These are phyloP conservation scores for Didymellaceae sp. DNA, from an alignment of 2,329 filamentous ascomycete species.

Conservation along the genomic window DNA sequence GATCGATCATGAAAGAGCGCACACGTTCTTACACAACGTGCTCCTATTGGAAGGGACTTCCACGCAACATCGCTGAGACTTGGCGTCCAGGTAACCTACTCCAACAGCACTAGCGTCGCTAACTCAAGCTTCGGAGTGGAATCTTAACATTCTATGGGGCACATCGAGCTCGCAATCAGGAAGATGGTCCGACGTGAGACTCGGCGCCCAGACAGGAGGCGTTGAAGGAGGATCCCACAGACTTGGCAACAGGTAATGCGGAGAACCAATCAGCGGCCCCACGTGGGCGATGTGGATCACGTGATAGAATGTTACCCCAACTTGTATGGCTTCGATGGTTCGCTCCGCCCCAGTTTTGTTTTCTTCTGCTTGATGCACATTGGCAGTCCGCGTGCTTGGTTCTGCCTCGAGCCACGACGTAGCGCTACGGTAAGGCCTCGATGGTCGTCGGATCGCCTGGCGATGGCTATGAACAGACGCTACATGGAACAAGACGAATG, in stretches of 20 bases:
- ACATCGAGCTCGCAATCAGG: constrained; percentile 11
- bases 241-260: constrained; percentile 9
- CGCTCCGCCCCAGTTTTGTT: constrained; percentile 10
- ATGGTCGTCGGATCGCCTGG: constrained; percentile 1
- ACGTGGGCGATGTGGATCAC: constrained; percentile 12
- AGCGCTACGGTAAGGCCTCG: constrained; percentile 7
- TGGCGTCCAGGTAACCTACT: constrained; percentile 11
- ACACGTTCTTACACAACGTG: constrained; percentile 23
- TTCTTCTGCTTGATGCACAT: constrained; percentile 12
- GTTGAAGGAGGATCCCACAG: constrained; percentile 10
- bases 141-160: constrained; percentile 15
- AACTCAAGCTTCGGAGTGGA: constrained; percentile 21
- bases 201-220: constrained; percentile 16
- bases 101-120: constrained; percentile 12
- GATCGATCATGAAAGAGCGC: constrained; percentile 16
- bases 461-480: constrained; percentile 1
- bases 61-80: constrained; percentile 14
- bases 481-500: constrained; percentile 12
- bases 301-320: constrained; percentile 3
- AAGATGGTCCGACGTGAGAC: constrained; percentile 11
- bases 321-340: constrained; percentile 4
- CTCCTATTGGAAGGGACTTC: constrained; percentile 21
- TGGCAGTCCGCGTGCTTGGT: constrained; percentile 10
- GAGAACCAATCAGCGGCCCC: constrained; percentile 17
- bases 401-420: constrained; percentile 7